These are phyloP conservation scores for Suhomyces sp. DNA, from an alignment of 805 yeast species.

Conservation along the genomic window DNA sequence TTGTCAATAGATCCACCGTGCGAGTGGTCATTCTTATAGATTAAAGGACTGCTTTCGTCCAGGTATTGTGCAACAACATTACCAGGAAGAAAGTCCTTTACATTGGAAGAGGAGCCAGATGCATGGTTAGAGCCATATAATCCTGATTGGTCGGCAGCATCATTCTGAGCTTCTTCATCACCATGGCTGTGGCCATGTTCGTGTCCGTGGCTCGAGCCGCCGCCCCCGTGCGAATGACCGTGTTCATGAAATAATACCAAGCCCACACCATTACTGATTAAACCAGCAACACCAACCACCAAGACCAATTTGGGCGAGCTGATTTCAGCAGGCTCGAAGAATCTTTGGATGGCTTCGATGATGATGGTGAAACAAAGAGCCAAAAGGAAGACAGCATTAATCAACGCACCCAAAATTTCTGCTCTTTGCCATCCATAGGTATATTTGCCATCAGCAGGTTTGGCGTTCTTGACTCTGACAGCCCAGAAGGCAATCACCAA, in stretches of 20 bases:
- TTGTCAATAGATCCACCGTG: constrained; percentile 11
- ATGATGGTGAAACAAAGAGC: constrained; percentile 91
- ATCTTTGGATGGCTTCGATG: constrained; percentile 89
- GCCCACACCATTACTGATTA: constrained; percentile 79
- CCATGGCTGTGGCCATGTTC: constrained; percentile 23
- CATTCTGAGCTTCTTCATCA: constrained; percentile 2
- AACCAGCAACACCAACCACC: constrained; percentile 79
- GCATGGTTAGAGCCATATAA: constrained; percentile 4
- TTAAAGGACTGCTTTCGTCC: constrained; percentile 37
- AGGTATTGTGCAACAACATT: constrained; percentile 39
- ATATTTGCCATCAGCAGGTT: constrained; percentile 80
- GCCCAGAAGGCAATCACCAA: constrained; percentile 94
- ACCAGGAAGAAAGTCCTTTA: constrained; percentile 44
- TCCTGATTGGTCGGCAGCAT: constrained; percentile 5
- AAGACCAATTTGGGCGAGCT: constrained; percentile 80
- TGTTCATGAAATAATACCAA: constrained; percentile 82
- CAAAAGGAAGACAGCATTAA: constrained; percentile 87
- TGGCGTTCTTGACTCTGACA: constrained; percentile 78
- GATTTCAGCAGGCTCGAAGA: constrained; percentile 75
- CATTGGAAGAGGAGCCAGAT: constrained; percentile 24
- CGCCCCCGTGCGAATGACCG: constrained; percentile 47
- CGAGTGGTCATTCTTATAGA: constrained; percentile 15
- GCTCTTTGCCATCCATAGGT: constrained; percentile 99
- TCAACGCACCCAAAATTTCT: constrained; percentile 90
- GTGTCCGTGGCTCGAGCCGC: constrained; percentile 21